Evolutionary conservation across 345 rosid species (phyloP).

Genomic region (Murraya koenigii): DNA sequence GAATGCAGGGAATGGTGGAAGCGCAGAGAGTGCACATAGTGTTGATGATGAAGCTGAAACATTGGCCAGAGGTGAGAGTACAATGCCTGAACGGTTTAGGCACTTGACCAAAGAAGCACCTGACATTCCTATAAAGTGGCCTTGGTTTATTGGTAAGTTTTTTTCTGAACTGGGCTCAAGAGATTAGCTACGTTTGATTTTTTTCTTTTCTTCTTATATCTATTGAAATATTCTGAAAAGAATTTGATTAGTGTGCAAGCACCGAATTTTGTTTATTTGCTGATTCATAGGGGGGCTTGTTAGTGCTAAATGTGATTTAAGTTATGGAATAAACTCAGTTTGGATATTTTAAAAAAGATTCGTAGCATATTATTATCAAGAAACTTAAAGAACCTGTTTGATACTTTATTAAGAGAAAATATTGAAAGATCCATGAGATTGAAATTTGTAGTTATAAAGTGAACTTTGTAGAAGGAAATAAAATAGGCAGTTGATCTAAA

Average conservation of each 20-base stretch:
- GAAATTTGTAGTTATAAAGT: not conserved
- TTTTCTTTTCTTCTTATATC: not conserved
- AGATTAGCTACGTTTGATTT: not conserved
- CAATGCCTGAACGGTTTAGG: constrained; percentile 87
- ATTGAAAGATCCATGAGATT: not conserved
- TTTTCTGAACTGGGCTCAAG: not conserved
- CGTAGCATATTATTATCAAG: not conserved
- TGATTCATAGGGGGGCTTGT: not conserved
- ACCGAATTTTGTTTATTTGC: not conserved
- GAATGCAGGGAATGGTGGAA: constrained; percentile 34
- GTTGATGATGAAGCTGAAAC: constrained; percentile 54
- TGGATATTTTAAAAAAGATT: not conserved
- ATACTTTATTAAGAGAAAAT: not conserved
- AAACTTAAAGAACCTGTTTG: not conserved
- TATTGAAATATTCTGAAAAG: not conserved
- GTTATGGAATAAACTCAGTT: not conserved
- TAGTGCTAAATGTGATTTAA: not conserved
- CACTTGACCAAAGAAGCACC: constrained; percentile 81
- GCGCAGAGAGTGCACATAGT: constrained; percentile 17
- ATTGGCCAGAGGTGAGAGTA: constrained; percentile 63
- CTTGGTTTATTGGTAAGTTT: constrained; percentile 75
- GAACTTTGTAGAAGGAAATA: not conserved
- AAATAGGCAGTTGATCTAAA: not conserved
- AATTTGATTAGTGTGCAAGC: not conserved
- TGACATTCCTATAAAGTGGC: constrained; percentile 68